Evolutionary conservation across 805 yeast species (phyloP).

Genomic region (Ogataea saltuana): DNA sequence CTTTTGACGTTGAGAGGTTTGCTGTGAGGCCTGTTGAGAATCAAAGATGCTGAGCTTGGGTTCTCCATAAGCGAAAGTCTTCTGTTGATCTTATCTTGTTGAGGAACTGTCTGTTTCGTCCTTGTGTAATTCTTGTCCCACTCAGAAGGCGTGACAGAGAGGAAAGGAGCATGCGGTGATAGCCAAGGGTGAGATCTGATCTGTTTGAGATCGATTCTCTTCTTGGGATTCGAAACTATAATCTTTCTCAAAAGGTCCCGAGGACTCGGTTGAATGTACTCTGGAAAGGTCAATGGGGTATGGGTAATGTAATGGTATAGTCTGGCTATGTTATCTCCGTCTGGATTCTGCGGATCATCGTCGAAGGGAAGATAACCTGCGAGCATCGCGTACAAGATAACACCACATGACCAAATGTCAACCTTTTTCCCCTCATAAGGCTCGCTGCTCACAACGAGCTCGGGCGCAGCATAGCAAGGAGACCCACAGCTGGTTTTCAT

Average conservation of each 20-base stretch:
- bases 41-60: constrained; percentile 42
- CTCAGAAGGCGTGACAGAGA: constrained; percentile 82
- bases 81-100: constrained; percentile 31
- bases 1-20: constrained; percentile 43
- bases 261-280: constrained; percentile 85
- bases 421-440: constrained; percentile 92
- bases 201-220: constrained; percentile 65
- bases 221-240: constrained; percentile 79
- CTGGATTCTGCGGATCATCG: constrained; percentile 95
- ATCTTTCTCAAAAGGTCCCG: constrained; percentile 86
- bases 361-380: constrained; percentile 98
- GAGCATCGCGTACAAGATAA: constrained; percentile 92
- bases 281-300: constrained; percentile 93
- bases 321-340: constrained; percentile 89
- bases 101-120: constrained; percentile 31
- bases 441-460: constrained; percentile 80
- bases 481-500: constrained; percentile 97
- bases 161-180: constrained; percentile 75
- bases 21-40: constrained; percentile 36
- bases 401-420: constrained; percentile 97
- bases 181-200: constrained; percentile 88
- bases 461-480: constrained; percentile 99
- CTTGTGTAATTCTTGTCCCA: constrained; percentile 73
- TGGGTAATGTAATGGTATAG: constrained; percentile 88
- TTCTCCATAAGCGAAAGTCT: constrained; percentile 48